Conservation (phyloP, 306 rosid genomes). For the Begonia loranthoides region DNA sequence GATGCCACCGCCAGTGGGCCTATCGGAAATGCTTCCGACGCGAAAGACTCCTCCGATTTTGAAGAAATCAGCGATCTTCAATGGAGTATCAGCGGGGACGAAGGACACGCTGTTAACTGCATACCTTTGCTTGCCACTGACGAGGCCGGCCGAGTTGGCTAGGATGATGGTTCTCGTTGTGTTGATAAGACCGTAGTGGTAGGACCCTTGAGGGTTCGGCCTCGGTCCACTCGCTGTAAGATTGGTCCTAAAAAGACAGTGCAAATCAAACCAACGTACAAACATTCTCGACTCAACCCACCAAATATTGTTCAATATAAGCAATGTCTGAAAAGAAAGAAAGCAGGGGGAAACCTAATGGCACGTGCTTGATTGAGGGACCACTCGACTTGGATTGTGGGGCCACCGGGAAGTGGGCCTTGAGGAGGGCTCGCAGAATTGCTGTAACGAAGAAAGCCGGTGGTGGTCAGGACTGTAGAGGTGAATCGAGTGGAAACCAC, state of each 20-base stretch:
- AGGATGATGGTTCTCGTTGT: constrained; percentile 54
- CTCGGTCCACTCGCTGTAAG: constrained; percentile 98
- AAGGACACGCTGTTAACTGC: constrained; percentile 84
- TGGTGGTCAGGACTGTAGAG: constrained; percentile 42
- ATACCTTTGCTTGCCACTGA: constrained; percentile 71
- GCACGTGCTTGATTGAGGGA: constrained; percentile 98
- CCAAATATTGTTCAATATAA: too few relatives aligned
- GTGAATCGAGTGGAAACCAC: constrained; percentile 73
- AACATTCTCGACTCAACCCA: too few relatives aligned
- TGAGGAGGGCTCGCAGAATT: constrained; percentile 64
- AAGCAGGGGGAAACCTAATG: constrained; percentile 34
- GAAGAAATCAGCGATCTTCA: constrained; percentile 86
- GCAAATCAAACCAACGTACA: too few relatives aligned
- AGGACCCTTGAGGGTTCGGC: constrained; percentile 97
- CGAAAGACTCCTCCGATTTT: constrained; percentile 68
- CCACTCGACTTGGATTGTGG: constrained; percentile 97
- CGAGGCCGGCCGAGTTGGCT: constrained; percentile 58
- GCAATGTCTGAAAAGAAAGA: neutral
- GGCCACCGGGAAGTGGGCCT: constrained; percentile 95
- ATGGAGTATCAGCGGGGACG: constrained; percentile 79
- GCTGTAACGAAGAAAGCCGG: constrained; percentile 62
- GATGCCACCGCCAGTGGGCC: constrained; percentile 76
- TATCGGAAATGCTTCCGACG: constrained; percentile 62
- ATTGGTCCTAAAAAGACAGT: constrained; percentile 52
- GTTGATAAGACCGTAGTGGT: constrained; percentile 77